Base-by-base conservation (phyloP, 495 filamentous ascomycete genomes). In the Xylaria intraflava region DNA sequence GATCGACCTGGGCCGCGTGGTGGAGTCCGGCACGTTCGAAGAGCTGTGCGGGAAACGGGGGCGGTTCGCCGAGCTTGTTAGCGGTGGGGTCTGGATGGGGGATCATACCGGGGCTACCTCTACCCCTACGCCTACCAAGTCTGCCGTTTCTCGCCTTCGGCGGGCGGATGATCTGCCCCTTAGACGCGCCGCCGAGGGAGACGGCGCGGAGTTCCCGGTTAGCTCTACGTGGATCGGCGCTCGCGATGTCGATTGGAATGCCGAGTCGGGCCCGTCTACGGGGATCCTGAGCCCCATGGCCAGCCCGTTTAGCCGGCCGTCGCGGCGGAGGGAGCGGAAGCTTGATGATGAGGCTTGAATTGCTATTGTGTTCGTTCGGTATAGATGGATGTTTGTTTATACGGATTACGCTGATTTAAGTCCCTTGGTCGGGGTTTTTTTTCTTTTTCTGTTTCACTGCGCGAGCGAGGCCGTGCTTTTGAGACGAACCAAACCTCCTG, bases 1-100 rank as follows among this genome's bases (percentile, higher is more conserved):
- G 51, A 52, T 95, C 9, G 86, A 89, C 29, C 66, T 78, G 1
- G 89, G 89, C 3, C 49, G 58, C 16, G 78, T 88, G 4, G 81
- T 85, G 0, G 88, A 93, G 59, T 67, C 75, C 36, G 89, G 88
- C 0, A 46, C 64, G 5, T 90, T 83, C 65, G 61, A 76, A 16
- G 74, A 76, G 49, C 61, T 93, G 62, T 47, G 72, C 0, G 47
- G 19, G 35, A 62, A 19, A 45, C 62, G 56, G 10, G 71, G 69
- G 0, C 57, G 56, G 55, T 73, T 76, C 52, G 57, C 61, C 1
- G 61, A 55, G 43, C 56, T 75, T 10, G 57, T 74, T 27, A 66
- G 64, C 17, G 69, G 64, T 20, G 70, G 66, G 22, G 31, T 59
- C 6, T 70, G 70, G 65, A 62, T 55, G 26, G 64, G n/a, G n/a